Percentiles rank a stretch among this genome's conserved stretches.
These are phyloP conservation scores for Berkeleyomyces rouxiae DNA, from an alignment of 2,329 filamentous ascomycete genomes.

Conservation along the genomic window DNA sequence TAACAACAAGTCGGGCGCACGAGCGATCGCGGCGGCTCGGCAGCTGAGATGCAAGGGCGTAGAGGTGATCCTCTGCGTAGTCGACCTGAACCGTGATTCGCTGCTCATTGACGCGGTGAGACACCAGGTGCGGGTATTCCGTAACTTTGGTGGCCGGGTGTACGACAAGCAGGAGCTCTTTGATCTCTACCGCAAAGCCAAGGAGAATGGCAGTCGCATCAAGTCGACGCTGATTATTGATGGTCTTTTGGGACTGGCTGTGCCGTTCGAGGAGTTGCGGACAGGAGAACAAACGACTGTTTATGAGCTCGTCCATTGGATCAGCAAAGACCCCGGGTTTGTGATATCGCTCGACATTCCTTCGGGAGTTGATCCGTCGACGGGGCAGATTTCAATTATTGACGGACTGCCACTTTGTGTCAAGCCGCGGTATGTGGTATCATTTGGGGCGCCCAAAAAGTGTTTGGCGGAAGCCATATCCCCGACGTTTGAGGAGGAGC, in stretches of 20 bases:
- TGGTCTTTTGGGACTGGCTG: conserved; percentile 69
- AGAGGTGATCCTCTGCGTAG: conserved; percentile 66
- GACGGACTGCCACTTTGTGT: conserved; percentile 70
- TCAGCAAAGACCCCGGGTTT: conserved; percentile 69
- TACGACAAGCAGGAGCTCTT: conserved; percentile 44
- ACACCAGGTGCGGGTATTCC: conserved; percentile 69
- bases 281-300: conserved; percentile 68
- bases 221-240: conserved; percentile 73
- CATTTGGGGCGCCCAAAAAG: conserved; percentile 71
- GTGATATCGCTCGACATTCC: conserved; percentile 83
- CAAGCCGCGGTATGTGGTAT: conserved; percentile 65
- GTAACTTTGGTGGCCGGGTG: conserved; percentile 64
- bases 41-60: conserved; percentile 74
- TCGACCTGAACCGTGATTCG: conserved; percentile 68
- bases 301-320: conserved; percentile 85
- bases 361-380: conserved; percentile 68
- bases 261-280: conserved; percentile 75
- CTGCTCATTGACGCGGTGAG: conserved; percentile 66
- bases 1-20: conserved; percentile 80
- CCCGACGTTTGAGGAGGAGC: conserved; percentile 14
- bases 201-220: conserved; percentile 10
- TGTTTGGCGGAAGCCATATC: conserved; percentile 66
- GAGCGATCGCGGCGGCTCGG: conserved; percentile 69
- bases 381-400: conserved; percentile 46
- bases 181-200: conserved; percentile 37